phyloP scores from a whole-genome alignment of 108 stramenopile species.

The Skeletonema grethae region DNA sequence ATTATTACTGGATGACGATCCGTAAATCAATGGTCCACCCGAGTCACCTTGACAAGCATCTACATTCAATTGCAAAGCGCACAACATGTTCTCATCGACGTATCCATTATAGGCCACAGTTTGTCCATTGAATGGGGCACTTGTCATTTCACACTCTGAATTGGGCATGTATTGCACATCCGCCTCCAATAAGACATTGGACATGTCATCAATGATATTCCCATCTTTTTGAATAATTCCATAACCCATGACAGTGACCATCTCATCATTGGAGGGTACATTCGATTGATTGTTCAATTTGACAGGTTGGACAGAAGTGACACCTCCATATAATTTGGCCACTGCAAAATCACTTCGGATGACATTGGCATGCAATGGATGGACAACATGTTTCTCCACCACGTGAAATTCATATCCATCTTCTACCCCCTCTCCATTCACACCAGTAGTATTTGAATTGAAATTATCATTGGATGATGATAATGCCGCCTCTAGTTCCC shows the following conservation, averaged over 20 bases:
- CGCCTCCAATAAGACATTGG: constrained; percentile 22
- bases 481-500: background rate
- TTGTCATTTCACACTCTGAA: constrained; percentile 35
- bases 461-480: background rate
- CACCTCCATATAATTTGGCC: constrained; percentile 36
- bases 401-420: constrained; percentile 27
- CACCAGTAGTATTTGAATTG: background rate
- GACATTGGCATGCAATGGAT: constrained; percentile 32
- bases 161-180: constrained; percentile 25
- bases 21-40: constrained; percentile 22
- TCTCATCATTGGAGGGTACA: constrained; percentile 19
- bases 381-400: constrained; percentile 27
- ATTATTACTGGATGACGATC: background rate
- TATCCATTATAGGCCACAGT: constrained; percentile 26
- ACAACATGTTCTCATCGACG: constrained; percentile 43
- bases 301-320: background rate
- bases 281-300: constrained; percentile 16
- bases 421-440: background rate
- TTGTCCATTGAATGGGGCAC: constrained; percentile 13
- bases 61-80: constrained; percentile 40
- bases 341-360: constrained; percentile 42
- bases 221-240: constrained; percentile 21
- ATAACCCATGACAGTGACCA: constrained; percentile 31
- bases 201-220: background rate
- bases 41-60: constrained; percentile 68